Evolutionary conservation across 2,329 filamentous ascomycete species (phyloP), one percentile per base, ranked within the genome.

Genomic region (Botryotinia narcissicola): DNA sequence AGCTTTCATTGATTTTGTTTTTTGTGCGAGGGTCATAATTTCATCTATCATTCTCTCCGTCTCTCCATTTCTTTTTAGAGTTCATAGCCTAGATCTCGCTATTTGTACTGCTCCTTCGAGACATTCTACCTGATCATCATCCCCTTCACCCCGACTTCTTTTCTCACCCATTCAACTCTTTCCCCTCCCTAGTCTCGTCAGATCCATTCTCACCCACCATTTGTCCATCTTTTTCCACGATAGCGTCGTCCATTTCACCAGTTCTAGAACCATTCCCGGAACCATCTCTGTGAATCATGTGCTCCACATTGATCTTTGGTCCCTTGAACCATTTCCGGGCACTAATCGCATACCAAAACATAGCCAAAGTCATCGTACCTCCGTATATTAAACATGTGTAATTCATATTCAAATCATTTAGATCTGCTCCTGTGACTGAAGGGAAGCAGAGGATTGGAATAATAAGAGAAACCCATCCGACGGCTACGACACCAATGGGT

Each of bases 281-380:
- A 14, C 22, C 12, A 51, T 67, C 63, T 8, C 32, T 35, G 54
- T 72, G 29, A 72, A 75, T 75, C 22, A 63, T 35, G 67, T 79
- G 64, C 76, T 89, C 86, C 40, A 92, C 83, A 78, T 92, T 92
- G 75, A 92, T 87, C 83, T 89, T 91, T 0, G 91, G 90, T 0
- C 91, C 91, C 78, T 88, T 90, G 81, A 92, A 93, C 90, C 90
- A 92, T 78, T 88, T 90, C 67, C 84, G 84, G 16, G 90, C 90
- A 76, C 87, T 86, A 7, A 92, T 82, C 59, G 88, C 82, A 85
- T 89, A 93, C 89, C 90, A 92, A 22, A 90, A 81, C 4, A 85
- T 82, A 7, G 89, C 84, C 4, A 85, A 79, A 6, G 88, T 74
- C 89, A 92, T 92, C 0, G 89, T 87, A 4, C 83, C 89, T 8